phyloP scores from a whole-genome alignment of 2,329 filamentous ascomycete genomes.

The Diaporthe nobilis region DNA sequence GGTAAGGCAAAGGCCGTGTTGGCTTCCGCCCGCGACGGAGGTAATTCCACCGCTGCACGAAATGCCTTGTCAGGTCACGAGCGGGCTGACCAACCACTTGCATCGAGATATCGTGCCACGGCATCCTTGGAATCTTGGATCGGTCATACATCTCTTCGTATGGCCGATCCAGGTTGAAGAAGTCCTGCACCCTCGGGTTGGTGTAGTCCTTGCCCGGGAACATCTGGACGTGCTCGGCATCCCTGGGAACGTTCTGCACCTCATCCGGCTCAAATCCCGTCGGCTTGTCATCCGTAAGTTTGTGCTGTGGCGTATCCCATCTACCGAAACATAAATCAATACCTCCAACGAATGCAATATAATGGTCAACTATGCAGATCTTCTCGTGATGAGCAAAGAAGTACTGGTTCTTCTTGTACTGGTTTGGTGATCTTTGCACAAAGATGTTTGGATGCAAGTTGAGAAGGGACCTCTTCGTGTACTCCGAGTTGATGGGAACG shows the following conservation, averaged over 20 bases:
- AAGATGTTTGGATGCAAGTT: constrained; percentile 97
- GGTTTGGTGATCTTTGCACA: constrained; percentile 95
- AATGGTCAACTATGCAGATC: constrained; percentile 96
- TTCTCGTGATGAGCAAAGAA: constrained; percentile 99
- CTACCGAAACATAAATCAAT: constrained; percentile 97
- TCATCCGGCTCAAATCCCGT: constrained; percentile 91
- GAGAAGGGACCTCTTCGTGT: constrained; percentile 95
- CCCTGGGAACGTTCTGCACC: constrained; percentile 79
- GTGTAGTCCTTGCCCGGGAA: constrained; percentile 99
- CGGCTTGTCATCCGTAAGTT: constrained; percentile 90
- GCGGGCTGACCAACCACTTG: constrained; percentile 97
- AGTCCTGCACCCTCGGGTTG: constrained; percentile 95
- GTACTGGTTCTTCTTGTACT: constrained; percentile 99
- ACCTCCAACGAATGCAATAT: constrained; percentile 93
- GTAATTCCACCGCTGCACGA: constrained; percentile 98
- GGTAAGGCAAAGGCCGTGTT: constrained; percentile 91
- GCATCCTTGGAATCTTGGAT: constrained; percentile 90
- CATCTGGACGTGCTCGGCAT: constrained; percentile 93
- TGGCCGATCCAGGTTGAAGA: constrained; percentile 91
- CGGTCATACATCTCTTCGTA: constrained; percentile 99
- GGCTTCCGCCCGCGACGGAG: constrained; percentile 93
- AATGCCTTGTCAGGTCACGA: constrained; percentile 92
- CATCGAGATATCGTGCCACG: constrained; percentile 99
- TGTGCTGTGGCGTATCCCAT: constrained; percentile 97
- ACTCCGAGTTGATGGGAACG: constrained; percentile 97